Evolutionary conservation across 768 basidiomycete species (phyloP), one percentile per base, ranked within the genome.

Genomic region (Mycena sanguinolenta): DNA sequence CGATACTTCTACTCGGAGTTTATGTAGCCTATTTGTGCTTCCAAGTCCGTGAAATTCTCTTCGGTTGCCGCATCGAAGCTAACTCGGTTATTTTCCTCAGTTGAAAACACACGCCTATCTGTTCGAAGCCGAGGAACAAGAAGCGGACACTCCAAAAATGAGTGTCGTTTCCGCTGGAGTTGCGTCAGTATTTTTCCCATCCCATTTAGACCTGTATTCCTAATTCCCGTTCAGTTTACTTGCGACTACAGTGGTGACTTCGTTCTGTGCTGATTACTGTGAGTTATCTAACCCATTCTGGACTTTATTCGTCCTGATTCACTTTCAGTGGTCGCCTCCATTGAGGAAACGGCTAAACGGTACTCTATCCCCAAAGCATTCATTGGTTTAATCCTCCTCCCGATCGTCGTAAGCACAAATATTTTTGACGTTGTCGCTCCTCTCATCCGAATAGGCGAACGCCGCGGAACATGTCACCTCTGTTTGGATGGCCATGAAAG

Each of bases 201-300:
- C 34, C 21, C 12, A 16, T 46, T 32, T 23, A 21, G 5, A 42
- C 30, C 69, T 42, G 27, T 42, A 12, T 27, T 30, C 57, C 58
- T 66, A 32, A 65, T 62, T n/a, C 58, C 53, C 10, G 38, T 70
- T 44, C 58, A 92, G 92, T 61, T 84, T 98, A 9, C 82, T 96
- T 39, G 77, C 81, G 39, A 90, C 95, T 16, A 97, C 96, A 2
- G 83, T 97, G 54, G 77, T 94, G 54, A 97, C 95, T 0, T 88
- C 94, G 0, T 95, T 97, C 82, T 95, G 94, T 73, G 96, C 96
- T 32, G 96, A 98, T 78, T 94, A 90, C 76, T 81, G 94, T 92
- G 77, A 76, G 91, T 88, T 54, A 21, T 58, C 32, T 4, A 38
- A 25, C 25, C 38, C 46, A 21, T 23, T 27, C 60, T 30, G 50